Evolutionary conservation across 2,329 filamentous ascomycete species (phyloP), one percentile per base, ranked within the genome.

Genomic region (Elsinoe ampelina): DNA sequence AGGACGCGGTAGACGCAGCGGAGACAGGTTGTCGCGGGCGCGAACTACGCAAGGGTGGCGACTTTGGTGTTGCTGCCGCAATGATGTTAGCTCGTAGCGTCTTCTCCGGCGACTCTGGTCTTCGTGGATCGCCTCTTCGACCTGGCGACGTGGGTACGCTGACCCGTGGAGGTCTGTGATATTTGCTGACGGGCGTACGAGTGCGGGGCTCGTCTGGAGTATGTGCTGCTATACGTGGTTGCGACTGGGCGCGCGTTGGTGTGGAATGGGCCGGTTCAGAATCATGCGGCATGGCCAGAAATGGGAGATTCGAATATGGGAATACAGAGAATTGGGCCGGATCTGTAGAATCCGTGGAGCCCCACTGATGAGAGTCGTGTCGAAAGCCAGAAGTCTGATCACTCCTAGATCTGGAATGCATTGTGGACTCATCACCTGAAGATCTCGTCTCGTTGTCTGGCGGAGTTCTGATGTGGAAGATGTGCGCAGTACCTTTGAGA

Each of bases 21-120:
- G 87, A 89, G 19, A 95, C 84, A 7, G 87, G 85, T 65, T 89
- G 85, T 54, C 89, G 79, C n/a, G 88, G 87, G 41, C 88, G 79
- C 41, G 89, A 93, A 66, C 87, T 93, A 66, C 89, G 82, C 50
- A 95, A 73, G 8, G 85, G 82, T 2, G 89, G 89, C 1, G 90
- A 95, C 34, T 85, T 78, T 66, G 87, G 89, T 0, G 87, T 81
- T 15, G 78, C 77, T 42, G 87, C 82, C 34, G 81, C 76, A 58
- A 85, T 80, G 62, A 93, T 87, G 67, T 87, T 88, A 38, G 87
- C 87, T 63, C 86, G 84, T 11, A 93, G 63, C n/a, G 41, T 45
- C 32, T 48, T 56, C 13, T 34, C 26, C 19, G 54, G 54, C 8
- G 54, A 56, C 11, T 56, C 39, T 10, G 54, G 41, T 22, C 39